Percentiles rank a stretch among this genome's conserved stretches.
Conservation (phyloP, 2,329 filamentous ascomycete species). For the Ophiostoma sp. region DNA sequence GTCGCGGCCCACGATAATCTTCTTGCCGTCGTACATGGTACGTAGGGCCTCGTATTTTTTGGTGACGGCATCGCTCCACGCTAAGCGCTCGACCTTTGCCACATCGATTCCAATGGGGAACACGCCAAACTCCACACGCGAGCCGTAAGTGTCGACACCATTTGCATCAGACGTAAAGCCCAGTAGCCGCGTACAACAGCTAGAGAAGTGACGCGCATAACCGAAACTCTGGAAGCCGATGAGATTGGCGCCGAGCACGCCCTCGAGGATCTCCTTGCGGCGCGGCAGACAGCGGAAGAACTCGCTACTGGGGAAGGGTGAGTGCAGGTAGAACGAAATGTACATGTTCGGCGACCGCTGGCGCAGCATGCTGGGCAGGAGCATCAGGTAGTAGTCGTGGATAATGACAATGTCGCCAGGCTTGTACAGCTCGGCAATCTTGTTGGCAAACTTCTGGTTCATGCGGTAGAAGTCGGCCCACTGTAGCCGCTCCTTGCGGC, state of each 20-base stretch:
- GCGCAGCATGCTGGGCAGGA: slow-evolving; percentile 84
- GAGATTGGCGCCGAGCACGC: slow-evolving; percentile 86
- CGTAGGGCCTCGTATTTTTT: slow-evolving; percentile 72
- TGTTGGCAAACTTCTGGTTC: slow-evolving; percentile 89
- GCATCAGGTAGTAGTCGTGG: slow-evolving; percentile 90
- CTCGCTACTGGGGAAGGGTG: slow-evolving; percentile 94
- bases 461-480: slow-evolving; percentile 93
- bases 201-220: slow-evolving; percentile 91
- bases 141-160: slow-evolving; percentile 85
- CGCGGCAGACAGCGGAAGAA: slow-evolving; percentile 86
- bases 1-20: slow-evolving; percentile 92
- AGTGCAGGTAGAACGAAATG: slow-evolving; percentile 91
- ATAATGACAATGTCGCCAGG: slow-evolving; percentile 90
- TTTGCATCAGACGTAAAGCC: slow-evolving; percentile 85
- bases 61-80: slow-evolving; percentile 69
- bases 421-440: slow-evolving; percentile 84
- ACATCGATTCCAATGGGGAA: slow-evolving; percentile 95
- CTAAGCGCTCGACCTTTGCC: slow-evolving; percentile 71
- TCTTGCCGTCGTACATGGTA: slow-evolving; percentile 81
- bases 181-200: slow-evolving; percentile 86
- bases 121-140: slow-evolving; percentile 85
- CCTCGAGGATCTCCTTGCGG: slow-evolving; percentile 86
- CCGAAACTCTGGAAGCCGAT: slow-evolving; percentile 95
- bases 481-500: slow-evolving; percentile 74
- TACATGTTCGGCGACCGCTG: slow-evolving; percentile 86